Evolutionary conservation across 805 yeast species (phyloP), one percentile per base, ranked within the genome.

Genomic region (Starmerella stellata): DNA sequence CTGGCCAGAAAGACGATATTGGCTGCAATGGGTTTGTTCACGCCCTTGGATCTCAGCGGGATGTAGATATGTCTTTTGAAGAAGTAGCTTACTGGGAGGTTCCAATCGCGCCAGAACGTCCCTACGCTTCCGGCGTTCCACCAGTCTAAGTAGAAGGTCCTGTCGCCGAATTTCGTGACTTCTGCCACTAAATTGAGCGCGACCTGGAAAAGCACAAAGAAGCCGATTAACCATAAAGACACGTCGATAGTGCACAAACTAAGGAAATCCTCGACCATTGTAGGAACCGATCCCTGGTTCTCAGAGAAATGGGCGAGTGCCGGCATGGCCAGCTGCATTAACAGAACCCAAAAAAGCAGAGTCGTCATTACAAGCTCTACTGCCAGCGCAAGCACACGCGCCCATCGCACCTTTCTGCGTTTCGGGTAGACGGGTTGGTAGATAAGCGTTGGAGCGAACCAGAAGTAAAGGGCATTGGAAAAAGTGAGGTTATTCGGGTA

Each of bases 71-170:
- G 70, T 5, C 69, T 55, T 17, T 58, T 50, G 45, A 65, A 61
- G 48, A 61, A 65, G 44, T 58, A 58, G 32, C 59, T 50, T 30
- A 65, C 62, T 1, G 69, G 68, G 43, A 52, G 55, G 49, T 65
- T 65, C 70, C 70, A 65, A 35, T 54, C 52, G 21, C 60, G 54
- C 70, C 70, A 66, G 46, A 64, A 66, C 15, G 64, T 55, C 16
- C 63, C 65, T 11, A 66, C 63, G 15, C 68, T 59, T n/a, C 64
- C 63, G 1, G 68, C 60, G 41, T 65, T 65, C 70, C 70, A 65
- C 70, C 70, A 65, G 42, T 65, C 67, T 24, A 55, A 59, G 41
- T 65, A 65, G 50, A 65, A 65, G 7, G 61, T 60, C 16, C 69
- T 55, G 48, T 65, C 70, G 13, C 62, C 67, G 41, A 65, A 65